These are phyloP conservation scores for Sporothrix sp. DNA, from an alignment of 2,329 filamentous ascomycete species.

Conservation along the genomic window DNA sequence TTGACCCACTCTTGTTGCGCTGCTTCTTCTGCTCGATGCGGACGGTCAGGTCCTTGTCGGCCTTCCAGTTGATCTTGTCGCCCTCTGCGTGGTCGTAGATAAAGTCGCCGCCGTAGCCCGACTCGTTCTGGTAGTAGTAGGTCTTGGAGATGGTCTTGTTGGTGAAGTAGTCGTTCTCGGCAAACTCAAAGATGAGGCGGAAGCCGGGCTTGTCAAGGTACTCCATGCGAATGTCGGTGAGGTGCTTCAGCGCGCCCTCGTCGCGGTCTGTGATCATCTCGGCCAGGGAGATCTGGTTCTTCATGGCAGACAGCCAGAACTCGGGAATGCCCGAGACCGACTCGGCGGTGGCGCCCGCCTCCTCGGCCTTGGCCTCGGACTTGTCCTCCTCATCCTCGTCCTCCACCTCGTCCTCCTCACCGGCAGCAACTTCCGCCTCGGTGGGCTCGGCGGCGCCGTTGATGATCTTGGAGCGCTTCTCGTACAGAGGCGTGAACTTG, in stretches of 20 bases:
- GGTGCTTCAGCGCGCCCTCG: constrained; percentile 81
- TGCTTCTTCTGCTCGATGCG: constrained; percentile 99
- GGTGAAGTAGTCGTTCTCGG: constrained; percentile 90
- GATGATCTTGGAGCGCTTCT: constrained; percentile 87
- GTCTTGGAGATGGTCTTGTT: constrained; percentile 98
- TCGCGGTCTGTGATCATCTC: constrained; percentile 99
- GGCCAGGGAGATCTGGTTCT: constrained; percentile 93
- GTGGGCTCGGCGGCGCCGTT: constrained; percentile 81
- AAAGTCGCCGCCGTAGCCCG: constrained; percentile 95
- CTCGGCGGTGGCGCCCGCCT: constrained; percentile 37
- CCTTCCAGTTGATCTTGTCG: constrained; percentile 95
- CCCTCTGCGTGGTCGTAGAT: constrained; percentile 99
- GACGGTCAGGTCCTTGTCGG: constrained; percentile 85
- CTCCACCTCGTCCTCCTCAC: constrained; percentile 69
- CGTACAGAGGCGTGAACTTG: constrained; percentile 95
- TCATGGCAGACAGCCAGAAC: constrained; percentile 99
- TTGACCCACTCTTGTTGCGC: constrained; percentile 99
- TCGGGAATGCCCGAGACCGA: constrained; percentile 78
- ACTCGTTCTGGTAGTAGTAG: constrained; percentile 98
- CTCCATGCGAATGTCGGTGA: constrained; percentile 95
- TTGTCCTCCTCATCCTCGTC: constrained; percentile 53
- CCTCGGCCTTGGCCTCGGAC: constrained; percentile 46
- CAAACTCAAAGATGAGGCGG: constrained; percentile 95
- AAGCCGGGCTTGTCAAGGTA: constrained; percentile 98
- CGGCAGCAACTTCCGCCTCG: constrained; percentile 75